phyloP scores from a whole-genome alignment of 331 rosid genomes.

The Spiraea crenata region DNA sequence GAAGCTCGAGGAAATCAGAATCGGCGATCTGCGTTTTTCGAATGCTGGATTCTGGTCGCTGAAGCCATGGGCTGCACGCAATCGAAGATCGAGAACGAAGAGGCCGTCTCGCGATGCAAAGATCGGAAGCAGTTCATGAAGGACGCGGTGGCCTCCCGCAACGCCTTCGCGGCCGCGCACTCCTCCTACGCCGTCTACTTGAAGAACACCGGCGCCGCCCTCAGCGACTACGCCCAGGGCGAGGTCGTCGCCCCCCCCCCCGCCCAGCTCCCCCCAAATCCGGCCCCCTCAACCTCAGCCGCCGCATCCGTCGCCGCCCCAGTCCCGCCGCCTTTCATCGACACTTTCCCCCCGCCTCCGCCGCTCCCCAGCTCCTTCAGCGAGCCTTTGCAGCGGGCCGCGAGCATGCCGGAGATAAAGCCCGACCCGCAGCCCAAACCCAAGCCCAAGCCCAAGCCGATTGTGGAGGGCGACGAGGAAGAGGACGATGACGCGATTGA shows the following conservation, averaged over 20 bases:
- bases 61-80: slow-evolving; percentile 75
- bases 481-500: slow-evolving; percentile 53
- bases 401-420: slow-evolving; percentile 73
- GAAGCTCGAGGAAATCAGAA: too few species aligned
- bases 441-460: slow-evolving; percentile 37
- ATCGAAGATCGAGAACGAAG: slow-evolving; percentile 98
- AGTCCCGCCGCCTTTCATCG: not conserved
- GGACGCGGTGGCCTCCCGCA: slow-evolving; percentile 64
- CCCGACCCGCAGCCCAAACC: slow-evolving; percentile 24
- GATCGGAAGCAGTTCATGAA: slow-evolving; percentile 77
- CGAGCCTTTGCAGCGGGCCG: slow-evolving; percentile 56
- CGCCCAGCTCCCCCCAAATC: slow-evolving; percentile 4
- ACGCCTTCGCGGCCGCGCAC: slow-evolving; percentile 91
- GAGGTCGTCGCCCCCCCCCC: slow-evolving; percentile 45
- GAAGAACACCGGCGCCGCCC: slow-evolving; percentile 85
- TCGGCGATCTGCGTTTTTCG: too few species aligned
- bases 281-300: not conserved
- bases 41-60: not conserved
- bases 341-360: slow-evolving; percentile 32
- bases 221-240: slow-evolving; percentile 74
- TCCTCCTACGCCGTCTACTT: slow-evolving; percentile 62
- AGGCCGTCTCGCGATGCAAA: slow-evolving; percentile 81
- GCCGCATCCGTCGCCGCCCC: not conserved
- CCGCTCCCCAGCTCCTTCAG: slow-evolving; percentile 12
- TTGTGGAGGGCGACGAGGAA: slow-evolving; percentile 54